Evolutionary conservation across 179 eudicot genomes (phyloP).

Genomic region (Nepenthes alata): DNA sequence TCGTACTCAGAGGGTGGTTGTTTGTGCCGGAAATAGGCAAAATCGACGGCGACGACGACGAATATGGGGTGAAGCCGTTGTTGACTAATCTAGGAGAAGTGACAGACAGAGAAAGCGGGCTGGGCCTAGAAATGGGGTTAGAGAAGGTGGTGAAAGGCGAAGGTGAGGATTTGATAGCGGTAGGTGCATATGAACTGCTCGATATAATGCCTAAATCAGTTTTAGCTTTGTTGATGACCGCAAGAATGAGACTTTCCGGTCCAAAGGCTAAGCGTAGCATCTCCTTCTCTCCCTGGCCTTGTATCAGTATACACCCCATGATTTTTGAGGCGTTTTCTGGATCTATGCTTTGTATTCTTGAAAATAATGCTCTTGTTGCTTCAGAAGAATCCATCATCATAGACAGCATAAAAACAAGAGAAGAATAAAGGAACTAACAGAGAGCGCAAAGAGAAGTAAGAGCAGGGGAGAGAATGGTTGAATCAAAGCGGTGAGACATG

Average conservation of each 20-base stretch:
- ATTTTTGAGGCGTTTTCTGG: constrained; percentile 69
- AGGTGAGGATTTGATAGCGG: constrained; percentile 17
- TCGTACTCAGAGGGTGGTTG: constrained; percentile 7
- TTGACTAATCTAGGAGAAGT: constrained; percentile 33
- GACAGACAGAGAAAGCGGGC: constrained; percentile 13
- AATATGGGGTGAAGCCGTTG: too few species aligned
- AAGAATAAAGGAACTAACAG: too few species aligned
- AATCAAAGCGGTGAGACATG: too few species aligned
- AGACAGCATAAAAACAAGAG: not conserved
- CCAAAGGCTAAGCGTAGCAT: constrained; percentile 63
- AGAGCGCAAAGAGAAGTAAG: too few species aligned
- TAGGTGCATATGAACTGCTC: constrained; percentile 30
- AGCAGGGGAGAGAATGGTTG: too few species aligned
- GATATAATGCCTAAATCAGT: constrained; percentile 39
- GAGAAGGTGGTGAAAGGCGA: constrained; percentile 14
- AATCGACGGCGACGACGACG: constrained; percentile 38
- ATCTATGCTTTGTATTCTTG: constrained; percentile 53
- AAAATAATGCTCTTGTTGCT: constrained; percentile 45
- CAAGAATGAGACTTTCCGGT: constrained; percentile 33
- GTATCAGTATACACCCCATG: constrained; percentile 53
- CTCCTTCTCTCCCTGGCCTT: constrained; percentile 57
- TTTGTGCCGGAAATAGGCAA: constrained; percentile 11
- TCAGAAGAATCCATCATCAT: constrained; percentile 55
- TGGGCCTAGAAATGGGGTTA: constrained; percentile 13
- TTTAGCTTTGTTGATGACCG: constrained; percentile 48